Evolutionary conservation across 2,329 filamentous ascomycete species (phyloP).

Genomic region (Didymella segeticola): DNA sequence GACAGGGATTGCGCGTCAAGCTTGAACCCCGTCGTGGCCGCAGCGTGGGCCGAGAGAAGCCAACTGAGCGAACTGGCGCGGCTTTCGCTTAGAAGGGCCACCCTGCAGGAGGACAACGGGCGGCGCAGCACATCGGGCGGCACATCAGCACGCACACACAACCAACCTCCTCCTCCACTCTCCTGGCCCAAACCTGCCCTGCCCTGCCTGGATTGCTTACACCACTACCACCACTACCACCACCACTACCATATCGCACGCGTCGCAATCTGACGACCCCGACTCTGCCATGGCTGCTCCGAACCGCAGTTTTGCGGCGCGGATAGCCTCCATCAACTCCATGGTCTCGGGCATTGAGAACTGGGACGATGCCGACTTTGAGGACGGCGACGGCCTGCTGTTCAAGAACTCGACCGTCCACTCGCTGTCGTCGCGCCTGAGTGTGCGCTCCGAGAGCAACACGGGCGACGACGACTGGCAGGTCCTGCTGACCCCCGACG

Average conservation of each 20-base stretch:
- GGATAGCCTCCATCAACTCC: conserved; percentile 61
- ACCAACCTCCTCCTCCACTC: conserved; percentile 22
- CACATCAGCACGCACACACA: no score
- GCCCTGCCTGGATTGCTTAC: no score
- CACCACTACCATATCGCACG: no score
- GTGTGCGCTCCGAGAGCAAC: conserved; percentile 79
- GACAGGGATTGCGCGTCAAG: conserved; percentile 11
- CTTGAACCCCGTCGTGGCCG: conserved; percentile 6
- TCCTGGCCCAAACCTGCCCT: conserved; percentile 14
- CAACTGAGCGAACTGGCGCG: no score
- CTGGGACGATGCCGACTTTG: conserved; percentile 63
- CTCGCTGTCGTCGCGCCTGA: conserved; percentile 81
- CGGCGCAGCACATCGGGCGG: conserved; percentile 23
- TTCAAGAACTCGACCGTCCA: conserved; percentile 74
- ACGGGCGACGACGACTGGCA: conserved; percentile 86
- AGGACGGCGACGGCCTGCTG: conserved; percentile 66
- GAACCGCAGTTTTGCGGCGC: conserved; percentile 48
- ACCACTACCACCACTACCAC: no score
- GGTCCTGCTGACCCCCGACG: conserved; percentile 81
- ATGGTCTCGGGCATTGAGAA: conserved; percentile 66
- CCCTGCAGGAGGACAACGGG: conserved; percentile 22
- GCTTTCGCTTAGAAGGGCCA: conserved; percentile 19
- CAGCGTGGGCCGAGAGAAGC: conserved; percentile 17
- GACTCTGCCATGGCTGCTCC: conserved; percentile 41
- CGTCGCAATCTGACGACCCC: conserved; percentile 23